Evolutionary conservation across 2,329 filamentous ascomycete species (phyloP).

Genomic region (Colletotrichum lupini): DNA sequence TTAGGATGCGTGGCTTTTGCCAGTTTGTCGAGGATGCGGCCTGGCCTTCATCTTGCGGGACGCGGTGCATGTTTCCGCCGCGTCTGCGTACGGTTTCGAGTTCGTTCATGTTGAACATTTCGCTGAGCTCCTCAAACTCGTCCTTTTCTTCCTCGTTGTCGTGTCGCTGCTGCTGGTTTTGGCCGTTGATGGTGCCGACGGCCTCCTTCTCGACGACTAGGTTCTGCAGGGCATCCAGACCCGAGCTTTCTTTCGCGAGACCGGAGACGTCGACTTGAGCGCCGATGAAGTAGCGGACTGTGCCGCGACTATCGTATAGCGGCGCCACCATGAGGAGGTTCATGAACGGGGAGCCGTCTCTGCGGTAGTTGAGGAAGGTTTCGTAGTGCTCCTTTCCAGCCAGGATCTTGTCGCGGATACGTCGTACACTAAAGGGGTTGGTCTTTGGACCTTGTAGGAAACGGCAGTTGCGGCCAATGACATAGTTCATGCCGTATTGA

Average conservation of each 20-base stretch:
- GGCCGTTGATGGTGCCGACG: conserved; percentile 43
- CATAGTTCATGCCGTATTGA: conserved; percentile 79
- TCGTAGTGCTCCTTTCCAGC: conserved; percentile 78
- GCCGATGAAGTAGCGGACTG: conserved; percentile 75
- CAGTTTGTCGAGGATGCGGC: conserved; percentile 45
- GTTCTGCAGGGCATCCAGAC: conserved; percentile 69
- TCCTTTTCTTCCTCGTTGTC: conserved; percentile 48
- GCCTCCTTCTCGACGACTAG: conserved; percentile 52
- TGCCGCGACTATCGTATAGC: conserved; percentile 74
- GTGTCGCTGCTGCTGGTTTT: conserved; percentile 31
- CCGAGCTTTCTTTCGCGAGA: conserved; percentile 73
- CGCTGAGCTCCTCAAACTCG: conserved; percentile 73
- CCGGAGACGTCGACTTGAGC: conserved; percentile 79
- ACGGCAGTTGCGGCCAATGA: conserved; percentile 80
- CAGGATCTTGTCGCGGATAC: conserved; percentile 70
- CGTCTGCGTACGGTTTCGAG: conserved; percentile 71
- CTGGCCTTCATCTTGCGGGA: conserved; percentile 56
- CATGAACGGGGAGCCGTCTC: conserved; percentile 82
- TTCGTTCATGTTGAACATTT: conserved; percentile 77
- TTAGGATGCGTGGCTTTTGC: conserved; percentile 53
- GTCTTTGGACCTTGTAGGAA: conserved; percentile 83
- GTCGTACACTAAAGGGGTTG: conserved; percentile 68
- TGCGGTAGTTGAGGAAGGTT: conserved; percentile 80
- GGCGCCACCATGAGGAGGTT: conserved; percentile 82
- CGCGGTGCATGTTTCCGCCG: conserved; percentile 72